These are phyloP conservation scores for Alternaria triticimaculans DNA, from an alignment of 2,329 filamentous ascomycete species.

Conservation along the genomic window DNA sequence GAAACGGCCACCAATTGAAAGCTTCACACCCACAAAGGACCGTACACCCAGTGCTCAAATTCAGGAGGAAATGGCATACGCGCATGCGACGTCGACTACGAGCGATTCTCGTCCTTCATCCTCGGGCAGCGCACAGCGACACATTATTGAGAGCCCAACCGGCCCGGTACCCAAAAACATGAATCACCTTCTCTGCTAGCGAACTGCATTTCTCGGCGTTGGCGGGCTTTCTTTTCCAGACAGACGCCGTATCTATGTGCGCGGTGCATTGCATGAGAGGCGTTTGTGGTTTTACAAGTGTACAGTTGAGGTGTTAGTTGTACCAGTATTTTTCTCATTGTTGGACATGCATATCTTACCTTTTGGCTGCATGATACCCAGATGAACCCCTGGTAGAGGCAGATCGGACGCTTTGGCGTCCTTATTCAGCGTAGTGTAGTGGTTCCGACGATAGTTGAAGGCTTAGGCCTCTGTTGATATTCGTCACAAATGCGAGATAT, in stretches of 20 bases:
- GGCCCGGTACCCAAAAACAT: conserved; percentile 31
- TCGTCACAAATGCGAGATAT: neutral
- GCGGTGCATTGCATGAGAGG: conserved; percentile 26
- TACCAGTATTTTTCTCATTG: conserved; percentile 22
- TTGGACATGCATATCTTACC: conserved; percentile 22
- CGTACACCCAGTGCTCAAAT: conserved; percentile 39
- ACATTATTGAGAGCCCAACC: conserved; percentile 31
- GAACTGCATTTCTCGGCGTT: conserved; percentile 35
- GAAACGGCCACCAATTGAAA: conserved; percentile 35
- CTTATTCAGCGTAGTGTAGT: conserved; percentile 8
- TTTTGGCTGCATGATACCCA: conserved; percentile 41
- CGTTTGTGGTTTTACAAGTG: conserved; percentile 17
- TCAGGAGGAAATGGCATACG: conserved; percentile 25
- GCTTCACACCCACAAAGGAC: conserved; percentile 38
- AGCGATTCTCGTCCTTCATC: conserved; percentile 36
- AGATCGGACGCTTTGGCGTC: conserved; percentile 7
- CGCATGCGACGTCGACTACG: conserved; percentile 13
- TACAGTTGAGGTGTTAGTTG: conserved; percentile 10
- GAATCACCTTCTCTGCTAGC: conserved; percentile 27
- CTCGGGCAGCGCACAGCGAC: conserved; percentile 28
- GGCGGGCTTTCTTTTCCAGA: conserved; percentile 5
- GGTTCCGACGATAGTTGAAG: conserved; percentile 6
- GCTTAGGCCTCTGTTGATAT: conserved; percentile 16
- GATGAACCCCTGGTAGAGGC: conserved; percentile 17
- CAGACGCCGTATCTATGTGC: conserved; percentile 1